Conservation (phyloP, 2,329 filamentous ascomycete species). For the Davidsoniella eucalypti region DNA sequence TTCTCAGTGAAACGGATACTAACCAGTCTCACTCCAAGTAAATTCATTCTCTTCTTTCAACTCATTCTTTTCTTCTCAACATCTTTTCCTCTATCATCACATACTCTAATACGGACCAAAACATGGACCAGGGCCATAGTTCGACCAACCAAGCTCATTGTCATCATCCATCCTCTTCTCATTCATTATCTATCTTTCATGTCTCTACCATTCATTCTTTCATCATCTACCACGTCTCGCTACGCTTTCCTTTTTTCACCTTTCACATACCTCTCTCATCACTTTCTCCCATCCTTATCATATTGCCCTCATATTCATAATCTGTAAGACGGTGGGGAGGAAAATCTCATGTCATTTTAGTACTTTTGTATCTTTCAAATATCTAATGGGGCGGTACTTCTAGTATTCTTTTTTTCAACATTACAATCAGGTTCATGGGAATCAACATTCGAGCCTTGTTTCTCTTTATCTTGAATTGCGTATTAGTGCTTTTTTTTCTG, state of each 20-base stretch:
- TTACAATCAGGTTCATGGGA: neutral
- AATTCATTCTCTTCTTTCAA: neutral
- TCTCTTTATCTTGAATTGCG: neutral
- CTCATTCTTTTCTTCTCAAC: neutral
- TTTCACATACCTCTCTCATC: conserved; percentile 6
- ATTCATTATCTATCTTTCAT: conserved; percentile 8
- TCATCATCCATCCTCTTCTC: neutral
- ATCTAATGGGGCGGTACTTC: neutral
- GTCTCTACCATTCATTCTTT: conserved; percentile 2
- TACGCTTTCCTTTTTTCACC: conserved; percentile 4
- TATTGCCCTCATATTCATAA: neutral
- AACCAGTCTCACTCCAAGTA: neutral
- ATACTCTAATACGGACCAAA: no score
- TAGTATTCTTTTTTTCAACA: neutral
- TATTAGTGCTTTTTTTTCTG: no score
- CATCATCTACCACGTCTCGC: neutral
- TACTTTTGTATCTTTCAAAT: neutral
- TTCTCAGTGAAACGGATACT: conserved; percentile 15
- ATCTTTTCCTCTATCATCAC: neutral
- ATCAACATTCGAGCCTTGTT: neutral
- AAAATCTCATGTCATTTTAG: neutral
- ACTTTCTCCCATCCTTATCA: neutral
- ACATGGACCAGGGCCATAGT: no score
- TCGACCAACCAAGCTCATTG: no score
- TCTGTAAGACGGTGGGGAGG: neutral